These are phyloP conservation scores for Agaricus blazei DNA, from an alignment of 768 basidiomycete genomes.

Conservation along the genomic window DNA sequence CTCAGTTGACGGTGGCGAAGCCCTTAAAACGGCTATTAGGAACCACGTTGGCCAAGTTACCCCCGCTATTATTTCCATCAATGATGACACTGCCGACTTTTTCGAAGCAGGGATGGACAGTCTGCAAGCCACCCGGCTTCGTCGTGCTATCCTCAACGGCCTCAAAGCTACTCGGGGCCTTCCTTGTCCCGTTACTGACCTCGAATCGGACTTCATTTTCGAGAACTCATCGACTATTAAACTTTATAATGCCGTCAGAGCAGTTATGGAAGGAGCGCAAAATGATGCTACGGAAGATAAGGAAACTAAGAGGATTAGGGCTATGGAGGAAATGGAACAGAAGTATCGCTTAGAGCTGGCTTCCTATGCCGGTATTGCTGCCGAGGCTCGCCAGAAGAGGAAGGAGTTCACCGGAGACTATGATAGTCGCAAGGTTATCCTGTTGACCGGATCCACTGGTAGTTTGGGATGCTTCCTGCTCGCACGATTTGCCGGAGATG, in stretches of 20 bases:
- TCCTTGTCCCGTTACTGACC: conserved; percentile 10
- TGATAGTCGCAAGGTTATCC: conserved; percentile 17
- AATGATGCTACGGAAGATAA: conserved; percentile 4
- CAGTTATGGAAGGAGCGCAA: conserved; percentile 16
- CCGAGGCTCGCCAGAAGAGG: conserved; percentile 6
- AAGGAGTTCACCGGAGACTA: background rate
- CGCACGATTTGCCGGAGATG: conserved; percentile 18
- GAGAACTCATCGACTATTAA: conserved; percentile 24
- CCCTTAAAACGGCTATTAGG: conserved; percentile 18
- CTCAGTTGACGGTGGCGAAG: conserved; percentile 14
- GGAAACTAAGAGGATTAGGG: conserved; percentile 14
- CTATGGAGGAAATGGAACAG: conserved; percentile 24
- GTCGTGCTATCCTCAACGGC: conserved; percentile 21
- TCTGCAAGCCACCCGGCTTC: conserved; percentile 30
- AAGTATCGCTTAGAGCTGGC: conserved; percentile 18
- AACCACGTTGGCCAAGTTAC: conserved; percentile 18
- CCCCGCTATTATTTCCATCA: conserved; percentile 7
- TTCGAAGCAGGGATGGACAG: conserved; percentile 39
- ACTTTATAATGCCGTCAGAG: conserved; percentile 16
- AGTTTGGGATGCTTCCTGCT: conserved; percentile 34
- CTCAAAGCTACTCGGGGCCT: conserved; percentile 18
- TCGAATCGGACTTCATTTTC: conserved; percentile 25
- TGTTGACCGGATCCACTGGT: conserved; percentile 37
- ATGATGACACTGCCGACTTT: conserved; percentile 25
- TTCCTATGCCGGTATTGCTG: conserved; percentile 7